These are phyloP conservation scores for Septoria linicola DNA, from an alignment of 2,329 filamentous ascomycete species.

Conservation along the genomic window DNA sequence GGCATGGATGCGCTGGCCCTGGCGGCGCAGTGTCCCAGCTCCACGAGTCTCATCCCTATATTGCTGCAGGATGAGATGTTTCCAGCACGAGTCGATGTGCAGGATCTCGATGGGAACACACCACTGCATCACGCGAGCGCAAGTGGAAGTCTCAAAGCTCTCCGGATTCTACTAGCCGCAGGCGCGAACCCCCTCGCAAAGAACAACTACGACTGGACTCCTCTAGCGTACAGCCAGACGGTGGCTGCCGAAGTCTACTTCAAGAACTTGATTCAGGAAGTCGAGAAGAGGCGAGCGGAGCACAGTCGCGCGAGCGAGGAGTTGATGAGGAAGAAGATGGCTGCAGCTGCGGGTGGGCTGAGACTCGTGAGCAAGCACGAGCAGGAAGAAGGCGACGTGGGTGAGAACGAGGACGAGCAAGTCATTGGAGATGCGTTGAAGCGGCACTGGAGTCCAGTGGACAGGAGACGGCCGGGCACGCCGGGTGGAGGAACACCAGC, in stretches of 20 bases:
- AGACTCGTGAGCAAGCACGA: conserved; percentile 28
- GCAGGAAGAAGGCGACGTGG: conserved; percentile 20
- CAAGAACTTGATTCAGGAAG: conserved; percentile 70
- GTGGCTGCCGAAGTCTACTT: conserved; percentile 84
- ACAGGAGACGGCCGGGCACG: conserved; percentile 32
- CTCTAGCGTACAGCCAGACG: conserved; percentile 77
- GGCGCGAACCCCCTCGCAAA: conserved; percentile 71
- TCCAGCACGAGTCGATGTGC: conserved; percentile 35
- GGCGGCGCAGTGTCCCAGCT: conserved; percentile 34
- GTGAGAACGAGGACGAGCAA: conserved; percentile 28
- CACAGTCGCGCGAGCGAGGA: conserved; percentile 32
- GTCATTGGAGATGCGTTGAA: conserved; percentile 33
- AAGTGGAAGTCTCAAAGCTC: conserved; percentile 73
- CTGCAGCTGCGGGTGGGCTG: conserved; percentile 26
- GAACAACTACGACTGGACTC: conserved; percentile 79
- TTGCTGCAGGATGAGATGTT: conserved; percentile 36
- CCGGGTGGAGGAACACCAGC: conserved; percentile 23
- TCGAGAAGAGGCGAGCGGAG: conserved; percentile 58
- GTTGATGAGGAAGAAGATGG: conserved; percentile 31
- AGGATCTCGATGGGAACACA: conserved; percentile 75
- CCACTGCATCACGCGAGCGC: conserved; percentile 83
- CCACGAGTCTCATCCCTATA: conserved; percentile 46
- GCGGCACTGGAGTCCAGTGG: conserved; percentile 36
- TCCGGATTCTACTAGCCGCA: conserved; percentile 73
- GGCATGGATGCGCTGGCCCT: conserved; percentile 66